Evolutionary conservation across 169 alveolate species (phyloP).

Genomic region (Cryptosporidium tyzzeri): DNA sequence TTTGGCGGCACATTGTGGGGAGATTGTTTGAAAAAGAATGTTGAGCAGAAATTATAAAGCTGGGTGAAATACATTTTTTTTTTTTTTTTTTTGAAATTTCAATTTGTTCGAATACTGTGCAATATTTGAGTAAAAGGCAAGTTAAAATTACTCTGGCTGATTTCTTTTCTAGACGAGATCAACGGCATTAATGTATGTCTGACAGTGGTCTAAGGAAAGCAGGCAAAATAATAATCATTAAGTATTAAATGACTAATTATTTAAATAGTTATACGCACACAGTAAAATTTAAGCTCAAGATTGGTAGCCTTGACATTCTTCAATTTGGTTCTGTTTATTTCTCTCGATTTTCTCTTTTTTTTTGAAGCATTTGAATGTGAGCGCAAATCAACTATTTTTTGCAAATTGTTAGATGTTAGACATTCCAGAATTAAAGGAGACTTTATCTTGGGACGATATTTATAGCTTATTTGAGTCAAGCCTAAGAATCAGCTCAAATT

Average conservation of each 20-base stretch:
- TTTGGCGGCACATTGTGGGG: conserved; percentile 9
- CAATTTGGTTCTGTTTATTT: neutral
- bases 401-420: conserved; percentile 6
- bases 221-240: neutral
- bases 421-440: conserved; percentile 15
- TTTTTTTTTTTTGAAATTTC: neutral
- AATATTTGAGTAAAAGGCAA: neutral
- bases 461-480: conserved; percentile 24
- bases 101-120: neutral
- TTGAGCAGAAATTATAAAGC: neutral
- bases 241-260: neutral
- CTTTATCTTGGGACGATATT: conserved; percentile 60
- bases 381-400: neutral
- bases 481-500: conserved; percentile 45
- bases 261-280: neutral
- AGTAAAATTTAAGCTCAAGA: neutral
- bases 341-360: neutral
- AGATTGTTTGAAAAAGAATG: neutral
- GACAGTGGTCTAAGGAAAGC: neutral
- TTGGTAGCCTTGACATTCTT: neutral
- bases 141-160: neutral
- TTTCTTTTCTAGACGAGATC: neutral
- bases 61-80: neutral
- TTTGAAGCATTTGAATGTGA: neutral
- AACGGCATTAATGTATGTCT: neutral